Conservation (phyloP, 768 basidiomycete species). For the Rhodocollybia butyracea region DNA sequence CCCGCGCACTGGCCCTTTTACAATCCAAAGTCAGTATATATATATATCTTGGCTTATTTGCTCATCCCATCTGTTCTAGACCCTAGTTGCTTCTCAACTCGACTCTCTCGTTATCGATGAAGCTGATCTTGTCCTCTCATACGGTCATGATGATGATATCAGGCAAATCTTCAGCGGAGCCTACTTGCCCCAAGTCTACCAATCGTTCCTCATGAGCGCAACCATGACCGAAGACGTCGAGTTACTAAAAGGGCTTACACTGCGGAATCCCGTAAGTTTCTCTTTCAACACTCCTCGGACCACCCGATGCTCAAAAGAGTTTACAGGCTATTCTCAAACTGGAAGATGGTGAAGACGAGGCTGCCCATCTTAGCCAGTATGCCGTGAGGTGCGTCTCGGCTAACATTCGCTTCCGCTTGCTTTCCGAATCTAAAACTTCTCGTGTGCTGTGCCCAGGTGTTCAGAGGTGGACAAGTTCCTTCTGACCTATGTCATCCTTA, state of each 20-base stretch:
- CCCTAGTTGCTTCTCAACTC: conserved; percentile 60
- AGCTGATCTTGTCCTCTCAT: conserved; percentile 45
- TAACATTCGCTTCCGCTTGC: not conserved
- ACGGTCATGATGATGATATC: not conserved
- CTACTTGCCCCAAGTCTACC: conserved; percentile 78
- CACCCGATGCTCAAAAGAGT: not conserved
- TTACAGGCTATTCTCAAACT: conserved; percentile 79
- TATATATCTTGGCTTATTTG: not conserved
- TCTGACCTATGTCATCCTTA: conserved; percentile 93
- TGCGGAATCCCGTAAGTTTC: conserved; percentile 67
- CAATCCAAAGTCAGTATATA: conserved; percentile 58
- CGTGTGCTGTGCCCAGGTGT: no score
- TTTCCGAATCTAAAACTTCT: no score
- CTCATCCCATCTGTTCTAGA: conserved; percentile 30
- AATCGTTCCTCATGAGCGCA: conserved; percentile 95
- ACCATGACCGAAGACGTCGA: conserved; percentile 98
- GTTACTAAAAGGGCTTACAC: conserved; percentile 78
- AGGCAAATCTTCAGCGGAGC: conserved; percentile 47
- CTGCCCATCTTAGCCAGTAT: conserved; percentile 56
- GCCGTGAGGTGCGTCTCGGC: not conserved
- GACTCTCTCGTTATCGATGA: conserved; percentile 95
- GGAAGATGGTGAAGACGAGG: conserved; percentile 84
- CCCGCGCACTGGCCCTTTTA: conserved; percentile 62
- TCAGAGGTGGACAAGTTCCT: conserved; percentile 97
- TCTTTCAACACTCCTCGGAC: not conserved